Evolutionary conservation across 108 stramenopile genomes (phyloP), one percentile per base, ranked within the genome.

Genomic region (Cyclotella sp.): DNA sequence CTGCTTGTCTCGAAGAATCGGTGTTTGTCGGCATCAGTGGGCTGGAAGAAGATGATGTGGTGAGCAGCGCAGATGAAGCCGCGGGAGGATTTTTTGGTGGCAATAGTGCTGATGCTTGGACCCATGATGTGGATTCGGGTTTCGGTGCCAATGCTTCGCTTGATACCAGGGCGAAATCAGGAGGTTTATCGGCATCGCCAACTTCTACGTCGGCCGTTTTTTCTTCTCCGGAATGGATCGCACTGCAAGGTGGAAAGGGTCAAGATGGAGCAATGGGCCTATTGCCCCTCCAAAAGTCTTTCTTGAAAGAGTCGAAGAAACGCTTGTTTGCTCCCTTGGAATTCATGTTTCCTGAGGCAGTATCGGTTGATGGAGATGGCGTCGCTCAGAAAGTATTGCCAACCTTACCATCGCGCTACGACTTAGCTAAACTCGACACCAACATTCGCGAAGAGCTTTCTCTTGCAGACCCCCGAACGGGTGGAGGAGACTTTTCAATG

Each of bases 331-430:
- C 89, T 44, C 91, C 94, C 9, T 70, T 95, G 34, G 83, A 91
- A 67, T 90, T 74, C 83, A 89, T 95, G 90, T 95, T 95, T 72
- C 88, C 87, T 45, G 90, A 93, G 54, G 88, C 87, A 41, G 82
- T 90, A 3, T 68, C 87, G 8, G 88, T 93, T 12, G 91, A 95
- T 68, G 91, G 92, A 58, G 75, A 85, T 45, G 94, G 94, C 28
- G 76, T 86, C 16, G 89, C 89, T 0, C 81, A 89, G 24, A 76
- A 78, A 7, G 81, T 88, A 5, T 67, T 91, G 0, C 87, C 87
- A 12, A 76, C 88, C 10, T 67, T 95, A 54, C 94, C 94, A 24
- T 91, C 91, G 10, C 84, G 87, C 24, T 91, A 90, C 52, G 94
- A 95, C 73, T 70, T 95, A 43, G 91, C 91, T 70, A 90, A 89